Conservation (phyloP, 176 grass and related monocot species). For the Elaeis guineensis region DNA sequence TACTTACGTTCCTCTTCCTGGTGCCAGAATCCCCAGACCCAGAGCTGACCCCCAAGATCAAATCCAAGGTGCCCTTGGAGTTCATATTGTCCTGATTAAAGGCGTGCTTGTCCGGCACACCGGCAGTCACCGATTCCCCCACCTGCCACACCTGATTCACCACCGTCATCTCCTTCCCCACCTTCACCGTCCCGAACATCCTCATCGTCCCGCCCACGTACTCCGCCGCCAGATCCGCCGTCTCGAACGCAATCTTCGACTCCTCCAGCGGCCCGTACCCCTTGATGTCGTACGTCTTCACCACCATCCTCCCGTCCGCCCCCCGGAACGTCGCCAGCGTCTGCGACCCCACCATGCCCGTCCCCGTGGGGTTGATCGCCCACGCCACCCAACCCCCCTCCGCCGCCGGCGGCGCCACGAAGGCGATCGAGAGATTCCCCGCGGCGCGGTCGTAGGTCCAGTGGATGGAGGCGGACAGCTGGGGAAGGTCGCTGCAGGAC, state of each 20-base stretch:
- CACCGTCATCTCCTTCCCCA: constrained; percentile 11
- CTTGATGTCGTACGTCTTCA: constrained; percentile 48
- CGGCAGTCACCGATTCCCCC: constrained; percentile 22
- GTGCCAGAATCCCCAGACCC: not conserved
- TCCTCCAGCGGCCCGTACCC: constrained; percentile 1
- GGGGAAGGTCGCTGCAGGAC: constrained; percentile 30
- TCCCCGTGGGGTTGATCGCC: constrained; percentile 50
- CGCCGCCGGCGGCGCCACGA: constrained; percentile 25
- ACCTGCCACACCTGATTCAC: constrained; percentile 86
- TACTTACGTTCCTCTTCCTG: not conserved
- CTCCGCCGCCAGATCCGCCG: constrained; percentile 33
- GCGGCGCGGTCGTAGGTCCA: constrained; percentile 43
- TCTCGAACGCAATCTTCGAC: constrained; percentile 21
- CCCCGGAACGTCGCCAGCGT: constrained; percentile 32
- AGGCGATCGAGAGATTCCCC: constrained; percentile 37
- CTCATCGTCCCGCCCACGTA: constrained; percentile 33
- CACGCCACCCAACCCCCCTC: constrained; percentile 48
- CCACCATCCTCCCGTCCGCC: not conserved
- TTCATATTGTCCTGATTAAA: constrained; percentile 32
- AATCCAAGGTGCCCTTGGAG: constrained; percentile 19
- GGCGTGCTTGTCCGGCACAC: constrained; percentile 39
- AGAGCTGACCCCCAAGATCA: constrained; percentile 15
- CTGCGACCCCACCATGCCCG: constrained; percentile 57
- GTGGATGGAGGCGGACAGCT: constrained; percentile 38
- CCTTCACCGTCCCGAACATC: constrained; percentile 51